Percentiles rank a stretch among this genome's conserved stretches.
These are phyloP conservation scores for Darksidea phi DNA, from an alignment of 495 filamentous ascomycete species.

Conservation along the genomic window DNA sequence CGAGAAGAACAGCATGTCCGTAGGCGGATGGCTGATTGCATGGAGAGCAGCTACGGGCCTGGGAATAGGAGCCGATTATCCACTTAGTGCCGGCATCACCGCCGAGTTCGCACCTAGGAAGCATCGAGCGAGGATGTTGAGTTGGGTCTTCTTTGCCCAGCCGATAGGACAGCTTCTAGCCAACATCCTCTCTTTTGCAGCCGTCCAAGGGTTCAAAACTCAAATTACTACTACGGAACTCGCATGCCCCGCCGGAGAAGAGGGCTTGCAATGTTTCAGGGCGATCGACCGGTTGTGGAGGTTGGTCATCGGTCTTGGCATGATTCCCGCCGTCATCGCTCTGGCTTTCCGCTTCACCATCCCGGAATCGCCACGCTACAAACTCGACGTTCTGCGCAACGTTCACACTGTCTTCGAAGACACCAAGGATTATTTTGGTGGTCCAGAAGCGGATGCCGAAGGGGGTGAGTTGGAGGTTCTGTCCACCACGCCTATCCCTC, in stretches of 20 bases:
- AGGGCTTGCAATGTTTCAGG: conserved; percentile 13
- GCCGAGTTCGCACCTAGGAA: conserved; percentile 28
- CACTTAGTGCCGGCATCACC: conserved; percentile 30
- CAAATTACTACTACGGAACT: conserved; percentile 18
- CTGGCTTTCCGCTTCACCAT: conserved; percentile 31
- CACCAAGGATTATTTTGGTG: conserved; percentile 24
- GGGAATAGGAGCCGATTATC: conserved; percentile 33
- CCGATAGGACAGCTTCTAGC: conserved; percentile 32
- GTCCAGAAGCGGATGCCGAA: conserved; percentile 17
- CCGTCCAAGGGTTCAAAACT: conserved; percentile 19
- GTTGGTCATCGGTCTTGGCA: conserved; percentile 30
- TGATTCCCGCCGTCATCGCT: conserved; percentile 28
- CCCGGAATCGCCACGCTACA: conserved; percentile 32
- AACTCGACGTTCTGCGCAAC: conserved; percentile 28
- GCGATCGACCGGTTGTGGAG: conserved; percentile 30
- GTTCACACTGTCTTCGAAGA: conserved; percentile 23
- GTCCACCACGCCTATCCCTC: background rate
- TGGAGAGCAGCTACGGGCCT: conserved; percentile 29
- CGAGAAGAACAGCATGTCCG: conserved; percentile 28
- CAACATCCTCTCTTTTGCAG: conserved; percentile 28
- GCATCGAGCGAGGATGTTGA: conserved; percentile 28
- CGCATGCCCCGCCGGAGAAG: conserved; percentile 11
- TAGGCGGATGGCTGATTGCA: conserved; percentile 31
- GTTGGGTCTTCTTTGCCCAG: conserved; percentile 32
- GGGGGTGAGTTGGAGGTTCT: conserved; percentile 26